Evolutionary conservation across 1,139 yeast species (phyloP), one percentile per base, ranked within the genome.

Genomic region (Scheffersomyces lignicola): DNA sequence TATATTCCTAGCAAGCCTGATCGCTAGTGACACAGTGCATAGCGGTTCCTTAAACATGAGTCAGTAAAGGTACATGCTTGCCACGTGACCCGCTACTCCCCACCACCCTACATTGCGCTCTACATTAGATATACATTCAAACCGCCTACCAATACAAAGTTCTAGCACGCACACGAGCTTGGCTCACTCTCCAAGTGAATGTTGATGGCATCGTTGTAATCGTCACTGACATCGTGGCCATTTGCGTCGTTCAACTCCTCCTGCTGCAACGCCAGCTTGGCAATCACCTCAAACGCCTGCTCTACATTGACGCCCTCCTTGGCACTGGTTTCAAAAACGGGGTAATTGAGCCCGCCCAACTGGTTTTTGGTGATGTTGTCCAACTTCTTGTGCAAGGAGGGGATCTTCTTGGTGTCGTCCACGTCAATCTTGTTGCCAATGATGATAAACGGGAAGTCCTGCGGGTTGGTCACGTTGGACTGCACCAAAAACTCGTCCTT

Each of bases 381-480:
- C 31, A 96, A 95, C 54, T 88, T 84, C 63, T 90, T 89, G 33
- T 80, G 74, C 48, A 69, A 64, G 20, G 85, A 79, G 3, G 92
- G 88, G 34, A 82, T 81, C 49, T 95, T 81, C 63, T 89, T 88
- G 47, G 83, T 74, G 51, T 92, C 98, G 54, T 92, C 97, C 26
- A 88, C 88, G 59, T 92, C 98, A 39, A 92, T 81, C 68, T 92
- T 92, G 63, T 92, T 92, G 34, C 97, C 98, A 52, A 92, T 75
- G 36, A 90, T 86, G 38, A 90, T 94, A 62, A 92, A 92, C 2
- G 97, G 97, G 71, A 92, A 92, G 51, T 84, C 87, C 45, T 87
- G 96, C 1, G 97, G 97, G 51, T 92, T 94, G 34, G 83, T 74
- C 22, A 94, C 95, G 55, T 88, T 89, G 31, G 96, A 94, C 60